Conservation (phyloP, 495 filamentous ascomycete genomes). For the Penicillium pulvis region DNA sequence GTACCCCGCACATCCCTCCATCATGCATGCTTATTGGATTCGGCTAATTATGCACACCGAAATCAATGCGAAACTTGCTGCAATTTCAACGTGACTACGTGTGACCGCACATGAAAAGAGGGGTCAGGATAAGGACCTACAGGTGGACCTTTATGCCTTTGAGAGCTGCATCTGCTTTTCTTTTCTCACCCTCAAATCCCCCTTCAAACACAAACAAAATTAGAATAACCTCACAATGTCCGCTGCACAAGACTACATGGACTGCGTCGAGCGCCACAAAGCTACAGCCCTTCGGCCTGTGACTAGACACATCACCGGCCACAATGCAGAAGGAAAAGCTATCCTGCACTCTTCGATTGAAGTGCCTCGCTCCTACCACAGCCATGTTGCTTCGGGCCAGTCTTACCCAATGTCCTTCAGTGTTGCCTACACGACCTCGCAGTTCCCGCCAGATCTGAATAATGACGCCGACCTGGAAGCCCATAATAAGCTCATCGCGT, state of each 20-base stretch:
- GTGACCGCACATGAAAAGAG: neutral
- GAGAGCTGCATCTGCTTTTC: neutral
- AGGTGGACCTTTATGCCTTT: neutral
- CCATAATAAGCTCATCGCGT: constrained; percentile 37
- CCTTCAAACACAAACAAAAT: neutral
- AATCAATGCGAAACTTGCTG: neutral
- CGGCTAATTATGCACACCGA: neutral
- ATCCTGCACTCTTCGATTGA: constrained; percentile 28
- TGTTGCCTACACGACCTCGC: constrained; percentile 53
- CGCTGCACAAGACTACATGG: neutral
- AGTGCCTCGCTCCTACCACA: constrained; percentile 10
- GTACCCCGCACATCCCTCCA: neutral
- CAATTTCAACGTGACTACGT: neutral
- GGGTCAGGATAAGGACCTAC: neutral
- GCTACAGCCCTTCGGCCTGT: constrained; percentile 33
- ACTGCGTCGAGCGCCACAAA: constrained; percentile 15
- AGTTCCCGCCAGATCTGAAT: constrained; percentile 57
- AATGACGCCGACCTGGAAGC: constrained; percentile 48
- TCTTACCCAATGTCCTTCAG: constrained; percentile 30
- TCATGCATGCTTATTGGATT: neutral
- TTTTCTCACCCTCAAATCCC: neutral
- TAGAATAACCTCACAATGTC: neutral
- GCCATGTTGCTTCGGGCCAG: constrained; percentile 23
- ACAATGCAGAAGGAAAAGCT: constrained; percentile 36
- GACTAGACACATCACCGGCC: constrained; percentile 44